Base-by-base conservation (phyloP, 371 early-diverging fungal species). In the Catenaria anguillulae region DNA sequence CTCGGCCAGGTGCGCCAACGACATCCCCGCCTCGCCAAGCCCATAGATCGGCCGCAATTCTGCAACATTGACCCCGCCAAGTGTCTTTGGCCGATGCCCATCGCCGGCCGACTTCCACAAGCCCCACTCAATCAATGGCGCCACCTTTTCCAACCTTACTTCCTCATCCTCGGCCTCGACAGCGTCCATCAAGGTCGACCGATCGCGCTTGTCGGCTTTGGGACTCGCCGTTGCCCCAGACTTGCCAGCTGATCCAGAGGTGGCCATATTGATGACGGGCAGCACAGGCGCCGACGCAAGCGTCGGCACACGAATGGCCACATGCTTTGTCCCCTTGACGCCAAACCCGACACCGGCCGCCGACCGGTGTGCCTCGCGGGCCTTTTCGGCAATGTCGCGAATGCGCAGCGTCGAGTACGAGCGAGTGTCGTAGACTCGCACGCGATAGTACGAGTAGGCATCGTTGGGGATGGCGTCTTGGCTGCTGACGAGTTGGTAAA, bases 121-220 rank as follows among this genome's bases (percentile, higher is more conserved):
- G n/a, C 58, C 58, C 58, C 58, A 58, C 31, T 58, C 58, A 31
- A 58, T 26, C 21, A n/a, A 13, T 17, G 58, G 58, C 40, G 58
- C 58, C 4, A 58, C 58, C 36, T 42, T 58, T 42, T 58, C 58
- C 34, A 58, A 19, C 5, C 58, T 34, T 24, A 58, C 36, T 10
- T 58, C 58, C 17, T 55, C 36, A 2, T 55, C 55, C 10, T 13
- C 29, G 10, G 10, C 55, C 26, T 6, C 33, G 10, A n/a, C 55
- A 23, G 4, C 45, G 40, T 40, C 10, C 10, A 12, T 21, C 45
- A 23, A 43, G 45, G 19, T 2, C 45, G 5, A 10, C 40, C 5
- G 10, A 40, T 40, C 40, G 40, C n/a, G n/a, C n/a, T n/a, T n/a
- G n/a, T n/a, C n/a, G n/a, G n/a, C 4, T 19, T 4, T 34, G 29